A percentile compares a stretch with the other conserved stretches of the same genome.
phyloP scores from a whole-genome alignment of 768 basidiomycete genomes.

The Agrocybe pediades region DNA sequence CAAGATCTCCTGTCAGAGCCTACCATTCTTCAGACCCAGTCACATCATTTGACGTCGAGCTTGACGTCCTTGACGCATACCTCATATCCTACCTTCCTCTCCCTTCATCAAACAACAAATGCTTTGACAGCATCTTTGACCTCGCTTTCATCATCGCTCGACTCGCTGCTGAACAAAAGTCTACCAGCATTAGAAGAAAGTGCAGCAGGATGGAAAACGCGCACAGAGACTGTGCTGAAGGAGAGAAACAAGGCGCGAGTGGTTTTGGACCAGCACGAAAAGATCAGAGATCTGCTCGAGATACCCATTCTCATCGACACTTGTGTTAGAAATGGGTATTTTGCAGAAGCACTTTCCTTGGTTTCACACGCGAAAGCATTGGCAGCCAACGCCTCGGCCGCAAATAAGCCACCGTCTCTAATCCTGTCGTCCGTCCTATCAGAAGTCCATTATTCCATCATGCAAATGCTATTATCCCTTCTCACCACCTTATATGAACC shows the following conservation, averaged over 20 bases:
- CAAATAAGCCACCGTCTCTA: slow-evolving; percentile 38
- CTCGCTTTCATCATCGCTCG: slow-evolving; percentile 75
- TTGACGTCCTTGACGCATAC: slow-evolving; percentile 88
- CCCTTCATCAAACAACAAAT: slow-evolving; percentile 80
- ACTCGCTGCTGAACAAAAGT: slow-evolving; percentile 60
- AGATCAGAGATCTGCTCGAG: slow-evolving; percentile 89
- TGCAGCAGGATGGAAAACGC: slow-evolving; percentile 69
- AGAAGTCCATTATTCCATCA: slow-evolving; percentile 68
- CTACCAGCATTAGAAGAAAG: slow-evolving; percentile 79
- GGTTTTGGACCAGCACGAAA: slow-evolving; percentile 94
- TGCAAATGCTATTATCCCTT: slow-evolving; percentile 77
- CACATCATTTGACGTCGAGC: slow-evolving; percentile 85
- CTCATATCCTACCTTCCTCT: slow-evolving; percentile 89
- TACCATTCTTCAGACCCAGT: slow-evolving; percentile 74
- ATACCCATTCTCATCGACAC: slow-evolving; percentile 90
- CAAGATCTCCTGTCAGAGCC: slow-evolving; percentile 75
- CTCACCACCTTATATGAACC: slow-evolving; percentile 80
- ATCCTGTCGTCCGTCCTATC: slow-evolving; percentile 63
- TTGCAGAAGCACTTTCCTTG: slow-evolving; percentile 88
- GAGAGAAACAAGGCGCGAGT: slow-evolving; percentile 76
- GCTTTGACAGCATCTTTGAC: slow-evolving; percentile 73
- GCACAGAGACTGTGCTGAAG: slow-evolving; percentile 72
- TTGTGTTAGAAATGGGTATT: slow-evolving; percentile 91
- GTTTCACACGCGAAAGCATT: slow-evolving; percentile 67
- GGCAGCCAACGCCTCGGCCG: slow-evolving; percentile 40